A percentile compares a stretch with the other conserved stretches of the same genome.
phyloP scores from a whole-genome alignment of 257 asterid genomes.

The Fraxinus americana region DNA sequence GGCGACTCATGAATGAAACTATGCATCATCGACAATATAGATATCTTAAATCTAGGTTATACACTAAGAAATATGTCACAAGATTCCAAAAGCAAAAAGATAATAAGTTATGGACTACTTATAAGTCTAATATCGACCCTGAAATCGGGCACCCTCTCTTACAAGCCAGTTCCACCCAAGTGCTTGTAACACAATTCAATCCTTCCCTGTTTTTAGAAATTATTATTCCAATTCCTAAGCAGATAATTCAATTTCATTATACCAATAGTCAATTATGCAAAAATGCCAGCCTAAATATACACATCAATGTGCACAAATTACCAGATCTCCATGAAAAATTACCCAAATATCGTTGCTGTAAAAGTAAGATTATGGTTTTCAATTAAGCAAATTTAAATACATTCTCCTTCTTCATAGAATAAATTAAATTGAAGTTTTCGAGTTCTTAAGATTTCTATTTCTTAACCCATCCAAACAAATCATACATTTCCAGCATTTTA shows the following conservation, averaged over 20 bases:
- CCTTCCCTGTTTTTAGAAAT: no score
- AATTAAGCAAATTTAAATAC: not conserved
- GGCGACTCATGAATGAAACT: not conserved
- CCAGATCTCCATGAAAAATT: conserved; percentile 1
- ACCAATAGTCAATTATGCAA: not conserved
- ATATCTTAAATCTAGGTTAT: no score
- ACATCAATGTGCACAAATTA: not conserved
- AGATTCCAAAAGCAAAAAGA: not conserved
- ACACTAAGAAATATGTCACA: no score
- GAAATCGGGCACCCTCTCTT: not conserved
- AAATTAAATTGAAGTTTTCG: not conserved
- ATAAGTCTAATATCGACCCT: no score
- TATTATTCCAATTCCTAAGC: not conserved
- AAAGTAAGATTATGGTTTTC: not conserved
- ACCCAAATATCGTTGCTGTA: not conserved
- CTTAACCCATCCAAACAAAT: not conserved
- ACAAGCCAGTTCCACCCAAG: not conserved
- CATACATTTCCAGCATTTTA: conserved; percentile 4
- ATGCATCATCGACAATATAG: not conserved
- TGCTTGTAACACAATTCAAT: no score
- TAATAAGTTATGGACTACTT: no score
- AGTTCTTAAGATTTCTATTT: not conserved
- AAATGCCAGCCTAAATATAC: not conserved
- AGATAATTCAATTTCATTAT: not conserved
- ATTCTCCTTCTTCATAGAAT: not conserved